Percentiles rank a stretch among this genome's conserved stretches.
phyloP scores from a whole-genome alignment of 2,329 filamentous ascomycete species.

The Graphilbum fragrans region DNA sequence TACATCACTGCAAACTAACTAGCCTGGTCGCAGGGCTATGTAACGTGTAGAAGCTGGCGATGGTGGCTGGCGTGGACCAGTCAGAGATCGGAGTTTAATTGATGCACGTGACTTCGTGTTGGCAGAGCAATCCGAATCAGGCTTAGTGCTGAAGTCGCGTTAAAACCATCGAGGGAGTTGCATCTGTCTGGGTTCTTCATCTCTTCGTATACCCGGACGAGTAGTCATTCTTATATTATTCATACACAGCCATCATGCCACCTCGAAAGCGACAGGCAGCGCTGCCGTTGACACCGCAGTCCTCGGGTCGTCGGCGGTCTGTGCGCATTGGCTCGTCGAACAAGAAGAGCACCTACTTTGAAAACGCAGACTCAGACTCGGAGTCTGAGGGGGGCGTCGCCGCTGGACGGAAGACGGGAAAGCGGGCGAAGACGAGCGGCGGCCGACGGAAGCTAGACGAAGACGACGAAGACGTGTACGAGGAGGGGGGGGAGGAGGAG shows the following conservation, averaged over 20 bases:
- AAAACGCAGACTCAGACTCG: conserved; percentile 19
- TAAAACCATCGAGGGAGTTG: neutral
- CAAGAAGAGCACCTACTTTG: conserved; percentile 41
- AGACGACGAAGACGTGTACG: conserved; percentile 15
- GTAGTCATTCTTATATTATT: too few species aligned
- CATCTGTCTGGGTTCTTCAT: too few species aligned
- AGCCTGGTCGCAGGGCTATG: too few species aligned
- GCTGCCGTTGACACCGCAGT: conserved; percentile 15
- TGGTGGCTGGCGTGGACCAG: too few species aligned
- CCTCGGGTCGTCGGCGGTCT: conserved; percentile 30
- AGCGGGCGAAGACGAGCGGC: conserved; percentile 7
- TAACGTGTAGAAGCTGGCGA: too few species aligned
- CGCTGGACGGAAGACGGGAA: conserved; percentile 13
- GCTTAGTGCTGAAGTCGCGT: too few species aligned
- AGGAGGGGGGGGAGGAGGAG: conserved; percentile 16
- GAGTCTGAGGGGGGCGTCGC: neutral
- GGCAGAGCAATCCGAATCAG: too few species aligned
- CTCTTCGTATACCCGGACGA: too few species aligned
- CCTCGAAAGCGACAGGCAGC: conserved; percentile 24
- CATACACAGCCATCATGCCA: conserved; percentile 22
- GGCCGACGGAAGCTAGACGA: too few species aligned
- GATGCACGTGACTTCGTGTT: too few species aligned
- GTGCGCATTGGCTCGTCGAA: conserved; percentile 28
- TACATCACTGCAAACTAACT: too few species aligned
- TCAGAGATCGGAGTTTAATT: too few species aligned